A percentile compares a stretch with the other conserved stretches of the same genome.
These are phyloP conservation scores for Exserohilum turcica DNA, from an alignment of 2,329 filamentous ascomycete genomes.

Conservation along the genomic window DNA sequence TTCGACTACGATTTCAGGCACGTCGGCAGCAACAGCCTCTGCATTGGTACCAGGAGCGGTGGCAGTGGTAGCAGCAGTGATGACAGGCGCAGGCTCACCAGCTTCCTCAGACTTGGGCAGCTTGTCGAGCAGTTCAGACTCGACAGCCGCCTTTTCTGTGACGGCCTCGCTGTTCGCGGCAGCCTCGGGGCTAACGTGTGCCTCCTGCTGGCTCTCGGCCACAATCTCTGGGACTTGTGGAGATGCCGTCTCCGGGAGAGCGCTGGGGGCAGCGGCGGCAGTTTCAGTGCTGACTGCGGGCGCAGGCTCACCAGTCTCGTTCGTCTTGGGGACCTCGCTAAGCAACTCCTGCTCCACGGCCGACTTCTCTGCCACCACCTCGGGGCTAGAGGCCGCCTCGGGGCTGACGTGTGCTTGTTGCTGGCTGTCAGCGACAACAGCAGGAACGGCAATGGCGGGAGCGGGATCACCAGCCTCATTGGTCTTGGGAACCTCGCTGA, in stretches of 20 bases:
- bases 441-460: conserved; percentile 51
- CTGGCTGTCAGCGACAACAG: conserved; percentile 73
- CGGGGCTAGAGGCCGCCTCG: conserved; percentile 68
- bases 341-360: conserved; percentile 74
- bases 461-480: conserved; percentile 48
- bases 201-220: conserved; percentile 72
- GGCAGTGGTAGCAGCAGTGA: conserved; percentile 21
- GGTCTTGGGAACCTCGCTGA: conserved; percentile 41
- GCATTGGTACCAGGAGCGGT: conserved; percentile 7
- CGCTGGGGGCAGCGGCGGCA: conserved; percentile 16
- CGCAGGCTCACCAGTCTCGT: conserved; percentile 49
- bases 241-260: conserved; percentile 34
- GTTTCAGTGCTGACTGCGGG: conserved; percentile 23
- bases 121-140: conserved; percentile 67
- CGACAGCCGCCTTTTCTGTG: conserved; percentile 71
- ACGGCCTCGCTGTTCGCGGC: conserved; percentile 68
- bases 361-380: conserved; percentile 73
- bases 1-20: conserved; percentile 68
- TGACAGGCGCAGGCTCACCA: conserved; percentile 36
- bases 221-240: conserved; percentile 62
- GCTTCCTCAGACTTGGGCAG: conserved; percentile 11
- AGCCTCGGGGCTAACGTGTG: conserved; percentile 67
- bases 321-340: conserved; percentile 58
- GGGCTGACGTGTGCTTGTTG: conserved; percentile 65
- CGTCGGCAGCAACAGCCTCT: conserved; percentile 40